phyloP scores from a whole-genome alignment of 140 eudicot species.

The Bidens hawaiensis region DNA sequence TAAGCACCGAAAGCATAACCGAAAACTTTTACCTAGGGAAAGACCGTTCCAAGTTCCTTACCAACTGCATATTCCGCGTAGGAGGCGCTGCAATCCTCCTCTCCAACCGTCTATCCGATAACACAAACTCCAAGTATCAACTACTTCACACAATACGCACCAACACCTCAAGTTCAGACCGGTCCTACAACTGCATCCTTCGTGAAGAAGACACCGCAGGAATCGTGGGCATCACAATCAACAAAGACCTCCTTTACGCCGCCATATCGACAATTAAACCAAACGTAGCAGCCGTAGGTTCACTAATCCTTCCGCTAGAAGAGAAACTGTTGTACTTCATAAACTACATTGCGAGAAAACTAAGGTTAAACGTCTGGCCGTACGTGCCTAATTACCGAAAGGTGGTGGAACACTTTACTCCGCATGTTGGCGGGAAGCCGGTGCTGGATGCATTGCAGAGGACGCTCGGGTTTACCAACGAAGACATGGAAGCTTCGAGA shows the following conservation, averaged over 20 bases:
- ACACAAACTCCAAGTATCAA: conserved; percentile 31
- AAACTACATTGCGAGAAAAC: conserved; percentile 14
- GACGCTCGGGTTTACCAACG: conserved; percentile 23
- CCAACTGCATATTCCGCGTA: conserved; percentile 45
- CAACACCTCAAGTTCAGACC: conserved; percentile 38
- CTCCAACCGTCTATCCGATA: conserved; percentile 41
- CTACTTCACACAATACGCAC: conserved; percentile 38
- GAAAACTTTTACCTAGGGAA: conserved; percentile 35
- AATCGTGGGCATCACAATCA: conserved; percentile 28
- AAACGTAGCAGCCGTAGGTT: conserved; percentile 36
- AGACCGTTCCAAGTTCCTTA: conserved; percentile 36
- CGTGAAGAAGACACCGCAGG: conserved; percentile 43
- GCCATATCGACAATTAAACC: conserved; percentile 34
- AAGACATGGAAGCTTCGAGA: conserved; percentile 53
- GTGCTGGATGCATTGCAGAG: conserved; percentile 44
- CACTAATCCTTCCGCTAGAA: conserved; percentile 36
- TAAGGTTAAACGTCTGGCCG: conserved; percentile 16
- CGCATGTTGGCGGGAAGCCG: conserved; percentile 49
- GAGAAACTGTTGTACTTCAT: conserved; percentile 30
- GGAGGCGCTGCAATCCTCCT: conserved; percentile 61
- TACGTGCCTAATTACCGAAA: conserved; percentile 38
- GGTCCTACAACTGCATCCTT: conserved; percentile 28
- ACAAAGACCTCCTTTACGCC: conserved; percentile 36
- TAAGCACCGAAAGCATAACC: conserved; percentile 41
- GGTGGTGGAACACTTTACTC: conserved; percentile 40